These are phyloP conservation scores for Aspergillus saccharolyticus DNA, from an alignment of 495 filamentous ascomycete species.

Conservation along the genomic window DNA sequence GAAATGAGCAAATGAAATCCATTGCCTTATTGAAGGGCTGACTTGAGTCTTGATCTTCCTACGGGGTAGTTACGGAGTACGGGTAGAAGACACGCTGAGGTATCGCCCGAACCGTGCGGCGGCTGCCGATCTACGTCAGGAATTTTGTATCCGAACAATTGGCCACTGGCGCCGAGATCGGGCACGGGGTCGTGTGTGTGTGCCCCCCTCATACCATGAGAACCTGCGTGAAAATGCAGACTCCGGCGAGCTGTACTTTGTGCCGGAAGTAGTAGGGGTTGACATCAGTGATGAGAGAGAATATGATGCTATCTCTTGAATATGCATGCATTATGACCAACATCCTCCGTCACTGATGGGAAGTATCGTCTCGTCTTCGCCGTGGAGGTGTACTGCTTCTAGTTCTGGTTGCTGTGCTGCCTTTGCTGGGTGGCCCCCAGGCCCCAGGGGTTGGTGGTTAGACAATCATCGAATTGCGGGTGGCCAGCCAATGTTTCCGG, in stretches of 20 bases:
- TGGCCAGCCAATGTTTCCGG: slow-evolving; percentile 7
- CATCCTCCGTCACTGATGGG: not conserved
- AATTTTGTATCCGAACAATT: not conserved
- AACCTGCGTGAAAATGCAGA: not conserved
- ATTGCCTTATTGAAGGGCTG: not conserved
- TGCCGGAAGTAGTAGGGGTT: not conserved
- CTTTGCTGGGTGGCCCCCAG: not conserved
- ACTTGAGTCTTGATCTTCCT: not conserved
- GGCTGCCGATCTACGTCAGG: not conserved
- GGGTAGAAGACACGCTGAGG: not conserved
- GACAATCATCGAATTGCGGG: not conserved
- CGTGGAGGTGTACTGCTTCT: not conserved
- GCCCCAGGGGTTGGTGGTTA: not conserved
- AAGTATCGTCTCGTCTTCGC: not conserved
- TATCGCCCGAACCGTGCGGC: not conserved
- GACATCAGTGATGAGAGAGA: not conserved
- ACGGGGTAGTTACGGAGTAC: not conserved
- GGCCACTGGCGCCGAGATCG: slow-evolving; percentile 1
- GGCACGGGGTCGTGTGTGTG: not conserved
- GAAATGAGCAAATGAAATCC: not conserved
- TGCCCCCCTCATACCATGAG: not conserved
- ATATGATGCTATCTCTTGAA: not conserved
- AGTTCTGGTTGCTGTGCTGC: not conserved
- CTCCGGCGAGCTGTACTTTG: not conserved
- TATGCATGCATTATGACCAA: not conserved